These are phyloP conservation scores for Neurospora sp. DNA, from an alignment of 495 filamentous ascomycete genomes.

Conservation along the genomic window DNA sequence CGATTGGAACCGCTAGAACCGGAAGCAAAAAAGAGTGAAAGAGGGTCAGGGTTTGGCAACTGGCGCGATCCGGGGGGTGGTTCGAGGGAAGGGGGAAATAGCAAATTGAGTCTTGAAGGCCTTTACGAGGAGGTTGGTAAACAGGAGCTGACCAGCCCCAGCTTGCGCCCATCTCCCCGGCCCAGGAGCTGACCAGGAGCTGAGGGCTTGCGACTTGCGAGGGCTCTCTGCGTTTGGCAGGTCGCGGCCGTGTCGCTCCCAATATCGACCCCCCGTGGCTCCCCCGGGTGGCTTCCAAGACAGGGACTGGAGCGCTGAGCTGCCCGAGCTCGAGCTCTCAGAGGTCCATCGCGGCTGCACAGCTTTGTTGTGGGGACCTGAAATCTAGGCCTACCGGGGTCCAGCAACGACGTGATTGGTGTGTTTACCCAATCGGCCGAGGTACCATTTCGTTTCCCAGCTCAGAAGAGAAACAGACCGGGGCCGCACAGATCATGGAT, in stretches of 20 bases:
- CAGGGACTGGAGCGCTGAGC: not conserved
- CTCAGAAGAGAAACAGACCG: not conserved
- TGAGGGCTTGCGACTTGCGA: not conserved
- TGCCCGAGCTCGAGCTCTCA: not conserved
- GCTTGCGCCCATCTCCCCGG: not conserved
- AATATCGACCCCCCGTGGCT: not conserved
- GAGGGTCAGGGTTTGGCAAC: not conserved
- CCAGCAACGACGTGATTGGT: not conserved
- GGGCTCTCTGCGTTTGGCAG: not conserved
- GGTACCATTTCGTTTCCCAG: not conserved
- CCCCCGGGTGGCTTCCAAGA: not conserved
- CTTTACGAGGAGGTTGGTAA: not conserved
- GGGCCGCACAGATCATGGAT: not conserved
- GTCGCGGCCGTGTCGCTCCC: not conserved
- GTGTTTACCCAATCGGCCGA: not conserved
- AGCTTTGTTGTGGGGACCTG: not conserved
- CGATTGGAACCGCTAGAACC: not conserved
- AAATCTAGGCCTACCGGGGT: not conserved
- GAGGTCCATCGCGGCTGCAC: not conserved
- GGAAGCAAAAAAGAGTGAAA: not conserved
- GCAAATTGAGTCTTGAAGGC: not conserved
- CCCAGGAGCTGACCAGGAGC: not conserved
- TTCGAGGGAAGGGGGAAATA: not conserved
- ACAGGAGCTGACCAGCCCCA: not conserved
- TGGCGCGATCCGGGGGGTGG: not conserved